Conservation (phyloP, 805 yeast species). For the Sungouiella thailandica region DNA sequence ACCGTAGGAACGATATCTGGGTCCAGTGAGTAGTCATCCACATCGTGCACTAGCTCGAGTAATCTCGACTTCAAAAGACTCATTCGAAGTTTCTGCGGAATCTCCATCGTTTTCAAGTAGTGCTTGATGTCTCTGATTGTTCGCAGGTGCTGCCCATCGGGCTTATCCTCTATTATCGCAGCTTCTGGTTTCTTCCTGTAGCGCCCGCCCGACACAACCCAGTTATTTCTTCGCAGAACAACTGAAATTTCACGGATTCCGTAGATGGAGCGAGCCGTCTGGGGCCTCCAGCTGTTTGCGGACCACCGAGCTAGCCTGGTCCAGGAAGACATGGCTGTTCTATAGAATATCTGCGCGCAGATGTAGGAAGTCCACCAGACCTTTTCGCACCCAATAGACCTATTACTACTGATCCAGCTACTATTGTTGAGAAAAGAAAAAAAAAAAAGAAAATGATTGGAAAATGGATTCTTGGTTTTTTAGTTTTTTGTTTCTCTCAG, state of each 20-base stretch:
- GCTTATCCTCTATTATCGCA: not conserved
- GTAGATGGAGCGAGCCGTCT: too few relatives aligned
- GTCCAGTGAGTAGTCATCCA: conserved; percentile 5
- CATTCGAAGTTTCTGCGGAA: conserved; percentile 16
- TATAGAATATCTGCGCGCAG: too few relatives aligned
- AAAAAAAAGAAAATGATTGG: not conserved
- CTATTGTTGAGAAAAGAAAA: not conserved
- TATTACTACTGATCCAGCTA: too few relatives aligned
- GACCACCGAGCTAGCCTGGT: too few relatives aligned
- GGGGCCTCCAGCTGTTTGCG: too few relatives aligned
- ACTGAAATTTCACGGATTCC: not conserved
- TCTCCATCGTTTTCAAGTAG: conserved; percentile 23
- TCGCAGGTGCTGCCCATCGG: too few relatives aligned
- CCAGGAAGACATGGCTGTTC: too few relatives aligned
- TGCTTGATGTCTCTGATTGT: conserved; percentile 20
- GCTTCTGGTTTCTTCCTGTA: not conserved
- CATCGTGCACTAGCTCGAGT: conserved; percentile 11
- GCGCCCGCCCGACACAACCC: not conserved
- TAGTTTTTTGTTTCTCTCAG: too few relatives aligned
- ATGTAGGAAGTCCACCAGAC: too few relatives aligned
- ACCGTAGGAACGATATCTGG: conserved; percentile 14
- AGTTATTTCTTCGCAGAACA: not conserved
- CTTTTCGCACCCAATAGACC: too few relatives aligned
- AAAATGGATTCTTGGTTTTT: not conserved
- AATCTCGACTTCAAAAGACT: conserved; percentile 18